Base-by-base conservation (phyloP, 257 asterid genomes). In the Rhazya stricta region DNA sequence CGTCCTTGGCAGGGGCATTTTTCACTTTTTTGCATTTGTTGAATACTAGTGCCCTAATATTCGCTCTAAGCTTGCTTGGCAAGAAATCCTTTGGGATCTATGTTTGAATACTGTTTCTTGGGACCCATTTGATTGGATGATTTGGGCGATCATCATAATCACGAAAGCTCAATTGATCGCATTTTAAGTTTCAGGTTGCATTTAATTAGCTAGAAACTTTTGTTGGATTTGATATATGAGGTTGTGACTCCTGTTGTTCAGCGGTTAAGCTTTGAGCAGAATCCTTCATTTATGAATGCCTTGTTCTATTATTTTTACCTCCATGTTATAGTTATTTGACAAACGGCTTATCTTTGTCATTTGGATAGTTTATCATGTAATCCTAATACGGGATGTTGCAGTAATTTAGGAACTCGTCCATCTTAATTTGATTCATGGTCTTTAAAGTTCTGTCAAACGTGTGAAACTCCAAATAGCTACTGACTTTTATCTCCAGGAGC, bases 401-500 rank as follows among this genome's bases (percentile, higher is more conserved):
- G 34, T 25, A 39, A 30, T 63, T 16, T 30, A 37, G 65, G 1
- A 25, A 45, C 27, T 39, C 32, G 10, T 65, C 42, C 60, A 16
- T 32, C 29, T 8, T 18, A 43, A 32, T 73, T 43, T 65, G 43
- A 63, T 60, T 51, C 74, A 18, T 53, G 73, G 56, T 63, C 74
- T 71, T 58, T 58, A 10, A 50, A 57, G 58, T 46, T 36, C 2
- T 19, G 16, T 36, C 45, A 41, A n/a, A n/a, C n/a, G 19, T 23
- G 45, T 66, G 69, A 65, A 54, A 29, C 25, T 71, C 45, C 53
- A 34, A 36, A 45, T 36, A 23, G 16, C 37, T 23, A 21, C n/a
- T 53, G 45, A 51, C 50, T 58, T 4, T 27, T 61, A 57, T 23
- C 12, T 25, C 72, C 90, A 95, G 99, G 99, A 92, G 79, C 99